Base-by-base conservation (phyloP, 768 basidiomycete genomes). In the Mycena haematopus region DNA sequence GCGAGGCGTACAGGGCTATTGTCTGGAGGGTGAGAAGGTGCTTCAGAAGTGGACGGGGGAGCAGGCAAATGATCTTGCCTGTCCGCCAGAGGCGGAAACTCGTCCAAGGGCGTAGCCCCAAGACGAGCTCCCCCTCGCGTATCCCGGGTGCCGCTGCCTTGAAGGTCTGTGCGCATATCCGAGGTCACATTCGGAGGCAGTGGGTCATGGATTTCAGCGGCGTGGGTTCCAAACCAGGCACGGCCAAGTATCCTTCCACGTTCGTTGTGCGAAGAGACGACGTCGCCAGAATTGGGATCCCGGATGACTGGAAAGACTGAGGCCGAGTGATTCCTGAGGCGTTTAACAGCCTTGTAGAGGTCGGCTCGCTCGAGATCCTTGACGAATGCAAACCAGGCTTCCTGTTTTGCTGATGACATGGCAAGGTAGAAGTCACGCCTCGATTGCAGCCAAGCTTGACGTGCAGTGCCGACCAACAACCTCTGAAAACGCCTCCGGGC, bases 261-360 rank as follows among this genome's bases (percentile, higher is more conserved):
- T 36, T 57, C 56, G 0, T 6, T 2, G 33, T 57, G 56, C 1
- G 54, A 45, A 10, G 42, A 25, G 2, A 27, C 54, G 8, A 57
- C 14, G 1, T 21, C 19, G 13, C 35, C 35, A 10, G 56, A 22
- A 7, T 24, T 36, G 3, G 49, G 19, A 14, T 58, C 47, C 4
- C 35, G 11, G 7, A 58, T 51, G 6, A 36, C 5, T 0, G 57
- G 57, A 9, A 58, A 58, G 19, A 50, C 49, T 2, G n/a, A 3
- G 0, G 49, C 11, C n/a, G 8, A 38, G 0, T n/a, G 57, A 6
- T 58, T 36, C 15, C 40, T 58, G 36, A 58, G 49, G 0, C 27
- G 57, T 3, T 51, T 58, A 2, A 50, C 25, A 3, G 57, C 57
- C 13, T 58, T 58, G 57, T 29, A 58, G 1, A 51, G 14, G 49